Evolutionary conservation across 2,329 filamentous ascomycete species (phyloP).

Genomic region (Penicillium sp.): DNA sequence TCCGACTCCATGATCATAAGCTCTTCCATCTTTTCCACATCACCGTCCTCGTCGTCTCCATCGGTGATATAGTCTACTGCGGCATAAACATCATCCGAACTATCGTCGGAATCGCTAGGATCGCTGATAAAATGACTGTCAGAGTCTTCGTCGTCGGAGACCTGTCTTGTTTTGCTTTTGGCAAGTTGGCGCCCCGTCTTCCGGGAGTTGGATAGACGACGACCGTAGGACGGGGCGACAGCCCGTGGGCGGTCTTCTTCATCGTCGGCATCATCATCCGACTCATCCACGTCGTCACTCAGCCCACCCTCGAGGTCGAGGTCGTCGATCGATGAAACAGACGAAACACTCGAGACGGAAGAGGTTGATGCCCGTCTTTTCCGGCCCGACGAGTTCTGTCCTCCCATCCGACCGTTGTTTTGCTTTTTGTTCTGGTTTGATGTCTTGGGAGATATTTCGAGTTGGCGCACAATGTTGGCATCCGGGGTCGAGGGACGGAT

Average conservation of each 20-base stretch:
- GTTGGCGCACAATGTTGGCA: slow-evolving; percentile 28
- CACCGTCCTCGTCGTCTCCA: slow-evolving; percentile 77
- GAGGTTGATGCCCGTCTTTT: slow-evolving; percentile 43
- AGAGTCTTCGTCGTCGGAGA: slow-evolving; percentile 40
- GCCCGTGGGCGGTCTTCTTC: slow-evolving; percentile 48
- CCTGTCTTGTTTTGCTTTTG: slow-evolving; percentile 40
- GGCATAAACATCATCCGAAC: slow-evolving; percentile 72
- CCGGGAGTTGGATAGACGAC: slow-evolving; percentile 38
- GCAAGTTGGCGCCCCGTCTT: slow-evolving; percentile 46
- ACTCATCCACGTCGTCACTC: slow-evolving; percentile 43
- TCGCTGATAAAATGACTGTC: slow-evolving; percentile 37
- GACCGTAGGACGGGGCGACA: slow-evolving; percentile 49
- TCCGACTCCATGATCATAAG: slow-evolving; percentile 65
- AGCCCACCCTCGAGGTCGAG: slow-evolving; percentile 16
- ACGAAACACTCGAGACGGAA: slow-evolving; percentile 45
- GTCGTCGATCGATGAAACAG: slow-evolving; percentile 41
- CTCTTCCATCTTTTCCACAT: slow-evolving; percentile 78
- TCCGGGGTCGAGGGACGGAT: slow-evolving; percentile 31
- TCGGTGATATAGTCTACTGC: slow-evolving; percentile 80
- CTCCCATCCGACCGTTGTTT: slow-evolving; percentile 31
- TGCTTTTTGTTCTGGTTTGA: slow-evolving; percentile 31
- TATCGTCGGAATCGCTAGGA: slow-evolving; percentile 40
- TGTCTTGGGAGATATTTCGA: slow-evolving; percentile 28
- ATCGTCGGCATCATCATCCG: slow-evolving; percentile 48
- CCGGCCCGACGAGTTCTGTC: slow-evolving; percentile 30